These are phyloP conservation scores for Crinitomyces ghanaensis DNA, from an alignment of 805 yeast genomes.

Conservation along the genomic window DNA sequence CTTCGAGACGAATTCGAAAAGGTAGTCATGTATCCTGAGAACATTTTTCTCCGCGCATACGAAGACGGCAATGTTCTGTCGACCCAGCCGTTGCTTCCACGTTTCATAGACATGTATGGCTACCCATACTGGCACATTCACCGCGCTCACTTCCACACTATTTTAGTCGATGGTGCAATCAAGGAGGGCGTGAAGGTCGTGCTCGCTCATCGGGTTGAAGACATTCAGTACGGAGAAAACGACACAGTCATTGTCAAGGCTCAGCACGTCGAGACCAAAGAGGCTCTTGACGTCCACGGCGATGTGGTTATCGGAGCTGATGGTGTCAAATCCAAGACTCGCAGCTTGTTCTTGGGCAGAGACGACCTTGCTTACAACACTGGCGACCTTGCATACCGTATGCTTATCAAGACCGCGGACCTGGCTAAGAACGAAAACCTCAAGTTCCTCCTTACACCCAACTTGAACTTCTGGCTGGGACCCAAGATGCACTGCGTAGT, in stretches of 20 bases:
- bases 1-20: constrained; percentile 12
- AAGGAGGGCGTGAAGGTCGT: constrained; percentile 17
- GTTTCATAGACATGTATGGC: constrained; percentile 13
- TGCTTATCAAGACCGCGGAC: constrained; percentile 3
- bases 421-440: background rate
- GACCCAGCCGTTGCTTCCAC: constrained; percentile 16
- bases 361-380: constrained; percentile 4
- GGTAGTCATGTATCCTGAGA: constrained; percentile 4
- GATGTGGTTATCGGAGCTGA: constrained; percentile 24
- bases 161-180: constrained; percentile 18
- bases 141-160: constrained; percentile 23
- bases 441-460: constrained; percentile 2
- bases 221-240: constrained; percentile 17
- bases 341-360: constrained; percentile 16
- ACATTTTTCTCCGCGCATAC: constrained; percentile 12
- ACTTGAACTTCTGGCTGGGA: constrained; percentile 8
- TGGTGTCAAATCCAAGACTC: constrained; percentile 21
- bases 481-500: constrained; percentile 8
- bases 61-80: constrained; percentile 19
- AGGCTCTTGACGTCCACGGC: constrained; percentile 16
- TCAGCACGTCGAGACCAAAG: constrained; percentile 16
- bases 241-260: too few species aligned
- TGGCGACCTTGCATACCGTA: constrained; percentile 9
- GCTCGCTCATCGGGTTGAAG: constrained; percentile 13
- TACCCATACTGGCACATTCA: constrained; percentile 22